Evolutionary conservation across 2,329 filamentous ascomycete genomes (phyloP).

Genomic region (Drechslerella coelobrocha): DNA sequence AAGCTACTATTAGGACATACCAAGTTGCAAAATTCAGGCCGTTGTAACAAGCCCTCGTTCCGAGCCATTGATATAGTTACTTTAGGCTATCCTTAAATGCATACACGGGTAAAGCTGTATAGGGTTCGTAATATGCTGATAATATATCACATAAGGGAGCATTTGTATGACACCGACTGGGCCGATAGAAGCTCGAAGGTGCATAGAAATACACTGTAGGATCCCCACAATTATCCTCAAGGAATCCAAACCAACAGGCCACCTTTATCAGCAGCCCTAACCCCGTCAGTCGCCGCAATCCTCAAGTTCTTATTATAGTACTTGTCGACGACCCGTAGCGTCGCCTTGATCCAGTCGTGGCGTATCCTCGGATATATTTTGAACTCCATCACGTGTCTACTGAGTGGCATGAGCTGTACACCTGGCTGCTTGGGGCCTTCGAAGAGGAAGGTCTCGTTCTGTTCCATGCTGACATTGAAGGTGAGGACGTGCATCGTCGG

Average conservation of each 20-base stretch:
- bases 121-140: too few species aligned
- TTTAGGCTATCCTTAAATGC: too few species aligned
- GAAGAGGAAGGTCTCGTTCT: conserved; percentile 90
- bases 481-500: conserved; percentile 93
- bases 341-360: conserved; percentile 71
- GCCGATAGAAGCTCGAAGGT: too few species aligned
- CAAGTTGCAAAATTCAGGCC: too few species aligned
- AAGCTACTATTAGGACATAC: too few species aligned
- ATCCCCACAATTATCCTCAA: background rate
- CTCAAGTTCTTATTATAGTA: conserved; percentile 92
- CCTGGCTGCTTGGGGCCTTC: conserved; percentile 82
- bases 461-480: conserved; percentile 90
- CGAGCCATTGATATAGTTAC: too few species aligned
- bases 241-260: conserved; percentile 70
- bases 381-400: conserved; percentile 75
- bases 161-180: too few species aligned
- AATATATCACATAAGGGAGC: too few species aligned
- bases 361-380: conserved; percentile 72
- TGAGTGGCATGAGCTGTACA: conserved; percentile 81
- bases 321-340: conserved; percentile 79
- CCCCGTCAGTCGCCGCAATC: conserved; percentile 78
- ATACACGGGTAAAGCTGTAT: too few species aligned
- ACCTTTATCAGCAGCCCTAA: conserved; percentile 68
- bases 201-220: too few species aligned
- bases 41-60: too few species aligned